Percentiles rank a stretch among this genome's conserved stretches.
Conservation (phyloP, 768 basidiomycete species). For the Trametes punicea region DNA sequence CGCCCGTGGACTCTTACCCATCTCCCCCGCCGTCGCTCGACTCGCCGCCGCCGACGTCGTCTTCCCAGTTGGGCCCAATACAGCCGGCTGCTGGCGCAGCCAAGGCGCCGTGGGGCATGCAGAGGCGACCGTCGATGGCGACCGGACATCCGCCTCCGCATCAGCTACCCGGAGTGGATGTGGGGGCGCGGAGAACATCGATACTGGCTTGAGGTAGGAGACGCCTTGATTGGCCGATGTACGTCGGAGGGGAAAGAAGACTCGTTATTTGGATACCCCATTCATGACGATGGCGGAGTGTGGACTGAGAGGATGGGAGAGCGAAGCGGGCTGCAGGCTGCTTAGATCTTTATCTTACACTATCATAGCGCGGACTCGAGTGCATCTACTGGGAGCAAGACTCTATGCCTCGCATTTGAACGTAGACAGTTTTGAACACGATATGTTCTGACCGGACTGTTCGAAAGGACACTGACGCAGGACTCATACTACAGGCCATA, state of each 20-base stretch:
- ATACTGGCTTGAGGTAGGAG: conserved; percentile 7
- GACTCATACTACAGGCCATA: too few species aligned
- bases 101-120: not conserved
- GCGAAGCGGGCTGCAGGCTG: not conserved
- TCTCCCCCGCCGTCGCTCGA: conserved; percentile 40
- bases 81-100: not conserved
- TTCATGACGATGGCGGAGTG: not conserved
- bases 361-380: not conserved
- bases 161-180: conserved; percentile 3
- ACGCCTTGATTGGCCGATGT: not conserved
- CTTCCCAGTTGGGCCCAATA: conserved; percentile 3
- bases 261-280: not conserved
- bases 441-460: too few species aligned
- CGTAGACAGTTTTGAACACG: not conserved
- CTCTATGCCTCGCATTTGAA: not conserved
- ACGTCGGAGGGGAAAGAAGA: not conserved
- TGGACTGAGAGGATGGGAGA: not conserved
- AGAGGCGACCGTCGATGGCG: conserved; percentile 16
- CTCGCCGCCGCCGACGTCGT: conserved; percentile 31
- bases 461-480: too few species aligned
- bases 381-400: not conserved
- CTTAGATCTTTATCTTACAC: conserved; percentile 1
- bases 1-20: conserved; percentile 35
- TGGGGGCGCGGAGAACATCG: conserved; percentile 7
- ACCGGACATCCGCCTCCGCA: conserved; percentile 20